Conservation (phyloP, 2,329 filamentous ascomycete genomes). For the Arthrobotrys conoides region DNA sequence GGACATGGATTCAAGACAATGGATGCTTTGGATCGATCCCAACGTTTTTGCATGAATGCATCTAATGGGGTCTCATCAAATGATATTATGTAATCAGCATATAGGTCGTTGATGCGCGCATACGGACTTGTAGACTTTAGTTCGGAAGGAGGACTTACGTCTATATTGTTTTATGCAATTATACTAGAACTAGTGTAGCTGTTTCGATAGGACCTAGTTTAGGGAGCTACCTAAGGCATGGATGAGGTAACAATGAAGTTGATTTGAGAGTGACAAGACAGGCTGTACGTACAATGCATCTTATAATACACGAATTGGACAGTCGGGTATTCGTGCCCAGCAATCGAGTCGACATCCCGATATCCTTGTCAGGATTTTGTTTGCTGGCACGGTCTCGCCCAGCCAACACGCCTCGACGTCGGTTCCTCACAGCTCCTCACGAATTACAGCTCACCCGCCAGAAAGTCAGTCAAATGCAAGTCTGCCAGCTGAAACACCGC, state of each 20-base stretch:
- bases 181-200: background rate
- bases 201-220: background rate
- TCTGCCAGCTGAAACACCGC: background rate
- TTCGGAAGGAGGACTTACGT: background rate
- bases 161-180: background rate
- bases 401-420: slow-evolving; percentile 45
- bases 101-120: background rate
- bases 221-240: background rate
- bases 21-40: background rate
- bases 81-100: slow-evolving; percentile 8
- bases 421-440: slow-evolving; percentile 34
- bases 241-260: background rate
- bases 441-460: slow-evolving; percentile 11
- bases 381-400: slow-evolving; percentile 34
- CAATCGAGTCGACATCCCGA: slow-evolving; percentile 30
- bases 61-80: background rate
- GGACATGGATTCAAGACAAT: background rate
- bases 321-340: slow-evolving; percentile 26
- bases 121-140: background rate
- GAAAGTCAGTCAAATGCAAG: background rate
- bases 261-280: background rate
- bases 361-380: slow-evolving; percentile 25
- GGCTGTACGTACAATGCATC: too few species aligned
- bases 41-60: background rate
- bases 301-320: background rate